phyloP scores from a whole-genome alignment of 352 stramenopile genomes.

The Pythium apleroticum region DNA sequence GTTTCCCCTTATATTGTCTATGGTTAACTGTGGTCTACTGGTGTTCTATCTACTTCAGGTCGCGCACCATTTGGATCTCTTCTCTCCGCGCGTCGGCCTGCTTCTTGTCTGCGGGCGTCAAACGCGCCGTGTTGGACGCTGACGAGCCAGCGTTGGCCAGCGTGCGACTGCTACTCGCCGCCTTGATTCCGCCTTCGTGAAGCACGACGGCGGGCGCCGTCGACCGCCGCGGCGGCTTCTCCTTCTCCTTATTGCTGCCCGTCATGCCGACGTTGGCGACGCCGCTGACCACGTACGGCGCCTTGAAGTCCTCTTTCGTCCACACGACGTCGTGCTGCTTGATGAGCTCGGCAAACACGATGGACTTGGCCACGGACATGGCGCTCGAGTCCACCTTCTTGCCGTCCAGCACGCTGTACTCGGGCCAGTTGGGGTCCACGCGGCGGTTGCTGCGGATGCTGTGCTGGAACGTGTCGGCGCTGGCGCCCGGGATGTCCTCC shows the following conservation, averaged over 20 bases:
- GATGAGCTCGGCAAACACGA: conserved; percentile 65
- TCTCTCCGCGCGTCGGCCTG: conserved; percentile 40
- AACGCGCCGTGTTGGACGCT: conserved; percentile 24
- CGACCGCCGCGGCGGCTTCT: conserved; percentile 33
- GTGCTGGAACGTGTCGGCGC: conserved; percentile 62
- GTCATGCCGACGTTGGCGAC: conserved; percentile 63
- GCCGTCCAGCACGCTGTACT: conserved; percentile 62
- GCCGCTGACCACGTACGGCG: conserved; percentile 44
- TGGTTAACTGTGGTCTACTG: background rate
- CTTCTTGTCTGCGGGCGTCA: conserved; percentile 41
- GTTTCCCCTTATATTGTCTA: background rate
- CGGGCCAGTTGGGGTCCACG: conserved; percentile 64
- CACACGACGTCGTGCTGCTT: conserved; percentile 46
- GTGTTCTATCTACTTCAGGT: conserved; percentile 35
- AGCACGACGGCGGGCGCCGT: conserved; percentile 27
- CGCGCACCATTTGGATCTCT: conserved; percentile 61
- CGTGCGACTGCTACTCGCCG: conserved; percentile 10
- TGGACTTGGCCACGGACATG: conserved; percentile 64
- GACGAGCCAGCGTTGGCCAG: conserved; percentile 12
- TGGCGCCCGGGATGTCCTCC: conserved; percentile 60
- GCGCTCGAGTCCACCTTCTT: conserved; percentile 59
- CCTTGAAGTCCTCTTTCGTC: conserved; percentile 27
- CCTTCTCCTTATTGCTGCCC: conserved; percentile 23
- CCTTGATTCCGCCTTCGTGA: background rate
- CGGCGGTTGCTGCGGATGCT: conserved; percentile 67